phyloP scores from a whole-genome alignment of 2,329 filamentous ascomycete genomes.

The Claviceps sp. region DNA sequence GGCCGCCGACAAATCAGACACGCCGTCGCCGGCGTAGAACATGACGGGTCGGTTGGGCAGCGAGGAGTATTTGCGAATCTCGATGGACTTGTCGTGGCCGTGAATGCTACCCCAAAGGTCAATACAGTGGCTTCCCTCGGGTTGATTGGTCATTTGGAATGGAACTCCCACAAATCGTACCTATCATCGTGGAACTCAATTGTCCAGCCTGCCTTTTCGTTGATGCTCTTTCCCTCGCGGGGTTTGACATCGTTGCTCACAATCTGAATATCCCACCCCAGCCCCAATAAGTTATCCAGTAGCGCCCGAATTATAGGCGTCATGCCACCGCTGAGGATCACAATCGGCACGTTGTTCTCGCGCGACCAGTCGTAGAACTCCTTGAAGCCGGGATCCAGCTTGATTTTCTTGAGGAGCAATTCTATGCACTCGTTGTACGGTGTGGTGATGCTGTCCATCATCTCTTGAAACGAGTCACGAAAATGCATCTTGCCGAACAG shows the following conservation, averaged over 20 bases:
- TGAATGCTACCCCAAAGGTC: slow-evolving; percentile 46
- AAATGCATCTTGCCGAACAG: slow-evolving; percentile 60
- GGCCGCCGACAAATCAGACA: slow-evolving; percentile 83
- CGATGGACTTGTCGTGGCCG: slow-evolving; percentile 93
- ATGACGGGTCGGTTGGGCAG: slow-evolving; percentile 67
- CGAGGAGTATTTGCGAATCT: slow-evolving; percentile 74
- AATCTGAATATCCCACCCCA: slow-evolving; percentile 71
- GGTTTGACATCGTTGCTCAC: slow-evolving; percentile 71
- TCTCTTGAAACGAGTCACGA: slow-evolving; percentile 75
- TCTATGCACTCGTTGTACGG: slow-evolving; percentile 75
- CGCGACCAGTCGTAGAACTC: slow-evolving; percentile 78
- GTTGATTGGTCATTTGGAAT: no score
- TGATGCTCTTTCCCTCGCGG: slow-evolving; percentile 54
- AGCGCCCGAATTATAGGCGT: slow-evolving; percentile 77
- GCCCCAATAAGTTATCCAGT: slow-evolving; percentile 66
- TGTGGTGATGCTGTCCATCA: slow-evolving; percentile 76
- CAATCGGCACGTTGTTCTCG: slow-evolving; percentile 75
- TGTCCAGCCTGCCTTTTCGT: slow-evolving; percentile 72
- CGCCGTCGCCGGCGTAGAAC: slow-evolving; percentile 91
- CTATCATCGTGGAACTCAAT: slow-evolving; percentile 82
- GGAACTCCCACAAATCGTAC: slow-evolving; percentile 20
- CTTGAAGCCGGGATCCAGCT: slow-evolving; percentile 76
- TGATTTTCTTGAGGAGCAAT: slow-evolving; percentile 67
- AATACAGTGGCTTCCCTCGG: background rate
- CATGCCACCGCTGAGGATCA: slow-evolving; percentile 90